Evolutionary conservation across 108 stramenopile genomes (phyloP), one percentile per base, ranked within the genome.

Genomic region (Discostella pseudostelligera): DNA sequence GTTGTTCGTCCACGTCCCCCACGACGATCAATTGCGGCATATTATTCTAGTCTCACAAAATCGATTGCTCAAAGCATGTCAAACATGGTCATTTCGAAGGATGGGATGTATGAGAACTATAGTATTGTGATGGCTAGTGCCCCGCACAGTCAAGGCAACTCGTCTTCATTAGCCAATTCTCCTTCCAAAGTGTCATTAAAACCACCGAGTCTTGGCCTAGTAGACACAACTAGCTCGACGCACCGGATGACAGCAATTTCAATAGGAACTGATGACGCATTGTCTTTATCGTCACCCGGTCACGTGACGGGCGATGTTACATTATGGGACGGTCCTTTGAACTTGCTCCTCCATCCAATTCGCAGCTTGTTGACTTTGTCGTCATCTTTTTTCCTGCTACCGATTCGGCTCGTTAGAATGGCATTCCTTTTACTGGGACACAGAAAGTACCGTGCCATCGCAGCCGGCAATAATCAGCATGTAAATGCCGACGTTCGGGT

Each of bases 51-150:
- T 9, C 68, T 92, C 25, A 65, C 83, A 2, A 47, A 86, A 59
- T 64, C 79, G 14, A 75, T 87, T 32, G 85, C 76, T 7, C 56
- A 72, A 0, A 59, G 73, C 26, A 46, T 83, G 32, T 73, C 74
- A 19, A 58, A 69, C 49, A 76, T 86, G 73, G 69, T 73, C 19
- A 37, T 80, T 9, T 80, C 83, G 6, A 65, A 56, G 39, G 90
- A 92, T 72, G 90, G 90, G 19, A 83, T 92, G 83, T 92, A 86
- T 64, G 90, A 92, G 57, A 78, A 60, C 21, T 59, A 85, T 29
- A 50, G 67, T 47, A 58, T 87, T 19, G 86, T 87, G 14, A 65
- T 76, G 42, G 81, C 85, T 16, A 67, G 71, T 20, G 70, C 80
- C 57, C 84, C 82, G 20, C 48, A 58, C 26, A 68, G 48, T 14